Evolutionary conservation across 306 rosid species (phyloP).

Genomic region (Lotus japonicus): DNA sequence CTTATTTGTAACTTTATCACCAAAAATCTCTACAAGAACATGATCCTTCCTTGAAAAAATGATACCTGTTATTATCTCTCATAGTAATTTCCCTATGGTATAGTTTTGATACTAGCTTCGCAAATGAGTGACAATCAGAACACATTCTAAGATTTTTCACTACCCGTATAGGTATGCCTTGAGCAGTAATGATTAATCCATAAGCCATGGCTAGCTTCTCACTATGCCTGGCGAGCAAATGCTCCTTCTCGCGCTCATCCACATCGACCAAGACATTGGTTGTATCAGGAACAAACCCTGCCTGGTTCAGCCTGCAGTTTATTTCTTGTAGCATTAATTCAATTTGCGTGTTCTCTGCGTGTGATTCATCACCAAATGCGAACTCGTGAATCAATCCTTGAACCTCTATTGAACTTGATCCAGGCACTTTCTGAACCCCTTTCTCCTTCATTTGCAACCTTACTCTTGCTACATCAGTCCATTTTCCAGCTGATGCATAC

Average conservation of each 20-base stretch:
- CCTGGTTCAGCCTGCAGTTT: constrained; percentile 40
- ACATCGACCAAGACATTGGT: constrained; percentile 68
- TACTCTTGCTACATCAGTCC: constrained; percentile 80
- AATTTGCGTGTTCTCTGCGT: constrained; percentile 31
- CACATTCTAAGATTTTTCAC: constrained; percentile 75
- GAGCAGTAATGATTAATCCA: constrained; percentile 51
- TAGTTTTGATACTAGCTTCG: constrained; percentile 51
- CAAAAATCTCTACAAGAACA: constrained; percentile 75
- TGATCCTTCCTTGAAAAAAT: constrained; percentile 50
- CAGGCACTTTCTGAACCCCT: constrained; percentile 55
- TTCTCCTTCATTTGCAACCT: constrained; percentile 62
- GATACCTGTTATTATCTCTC: constrained; percentile 67
- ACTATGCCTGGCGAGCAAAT: constrained; percentile 61
- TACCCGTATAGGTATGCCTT: constrained; percentile 47
- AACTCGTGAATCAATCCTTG: constrained; percentile 64
- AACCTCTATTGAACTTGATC: constrained; percentile 59
- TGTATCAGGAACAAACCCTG: constrained; percentile 69
- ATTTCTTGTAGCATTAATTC: constrained; percentile 57
- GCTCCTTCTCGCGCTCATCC: constrained; percentile 54
- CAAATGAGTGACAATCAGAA: constrained; percentile 72
- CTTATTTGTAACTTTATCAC: constrained; percentile 27
- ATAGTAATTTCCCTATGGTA: constrained; percentile 54
- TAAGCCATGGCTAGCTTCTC: constrained; percentile 78
- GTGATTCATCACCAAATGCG: constrained; percentile 58
- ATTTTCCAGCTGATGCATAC: constrained; percentile 68